Conservation (phyloP, 2,329 filamentous ascomycete genomes). For the Diaporthe ampelina region DNA sequence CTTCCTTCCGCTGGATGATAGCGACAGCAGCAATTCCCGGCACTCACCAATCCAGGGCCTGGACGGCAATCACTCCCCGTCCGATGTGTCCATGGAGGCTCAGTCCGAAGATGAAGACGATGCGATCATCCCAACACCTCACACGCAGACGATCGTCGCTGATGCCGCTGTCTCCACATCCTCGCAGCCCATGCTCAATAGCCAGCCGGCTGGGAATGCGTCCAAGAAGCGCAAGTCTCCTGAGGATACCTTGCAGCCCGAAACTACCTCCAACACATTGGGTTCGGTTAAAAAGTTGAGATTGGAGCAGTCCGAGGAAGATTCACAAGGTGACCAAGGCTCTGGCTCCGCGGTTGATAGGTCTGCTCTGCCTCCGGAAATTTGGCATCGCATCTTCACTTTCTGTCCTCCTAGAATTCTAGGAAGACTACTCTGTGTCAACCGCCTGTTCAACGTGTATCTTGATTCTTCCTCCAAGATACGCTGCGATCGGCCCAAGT, state of each 20-base stretch:
- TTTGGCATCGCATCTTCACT: conserved; percentile 80
- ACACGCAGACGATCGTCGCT: conserved; percentile 13
- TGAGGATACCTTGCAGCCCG: conserved; percentile 35
- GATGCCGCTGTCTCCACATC: conserved; percentile 7
- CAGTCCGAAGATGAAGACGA: conserved; percentile 51
- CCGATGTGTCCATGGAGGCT: conserved; percentile 54
- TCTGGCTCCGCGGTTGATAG: conserved; percentile 42
- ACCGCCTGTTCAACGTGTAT: conserved; percentile 74
- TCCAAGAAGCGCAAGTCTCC: conserved; percentile 49
- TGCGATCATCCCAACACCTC: conserved; percentile 12
- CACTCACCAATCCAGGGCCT: conserved; percentile 22
- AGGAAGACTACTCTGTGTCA: conserved; percentile 76
- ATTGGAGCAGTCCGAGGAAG: conserved; percentile 41
- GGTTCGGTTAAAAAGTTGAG: conserved; percentile 49
- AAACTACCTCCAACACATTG: neutral
- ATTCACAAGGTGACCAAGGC: conserved; percentile 31
- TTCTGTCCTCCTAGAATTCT: conserved; percentile 74
- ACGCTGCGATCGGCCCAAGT: conserved; percentile 45
- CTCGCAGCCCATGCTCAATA: conserved; percentile 41
- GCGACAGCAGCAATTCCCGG: conserved; percentile 38
- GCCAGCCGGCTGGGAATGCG: conserved; percentile 43
- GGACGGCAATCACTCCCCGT: conserved; percentile 48
- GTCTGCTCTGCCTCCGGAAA: conserved; percentile 66
- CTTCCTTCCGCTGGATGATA: conserved; percentile 42
- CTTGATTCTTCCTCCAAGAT: conserved; percentile 63